A percentile compares a stretch with the other conserved stretches of the same genome.
These are phyloP conservation scores for Jatropha curcas DNA, from an alignment of 345 rosid genomes.

Conservation along the genomic window DNA sequence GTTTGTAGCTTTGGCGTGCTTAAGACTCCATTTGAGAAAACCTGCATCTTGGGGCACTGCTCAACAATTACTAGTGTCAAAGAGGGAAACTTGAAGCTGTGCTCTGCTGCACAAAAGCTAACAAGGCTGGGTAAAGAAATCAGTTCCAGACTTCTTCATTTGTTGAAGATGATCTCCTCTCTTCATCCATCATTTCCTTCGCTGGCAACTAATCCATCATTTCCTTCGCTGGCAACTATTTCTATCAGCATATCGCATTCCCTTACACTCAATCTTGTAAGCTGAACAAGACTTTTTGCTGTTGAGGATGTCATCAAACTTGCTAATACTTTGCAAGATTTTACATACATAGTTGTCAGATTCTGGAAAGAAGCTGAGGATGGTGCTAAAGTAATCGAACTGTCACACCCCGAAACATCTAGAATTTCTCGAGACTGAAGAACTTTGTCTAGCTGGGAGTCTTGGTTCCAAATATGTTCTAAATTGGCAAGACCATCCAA, in stretches of 20 bases:
- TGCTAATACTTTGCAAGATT: slow-evolving; percentile 18
- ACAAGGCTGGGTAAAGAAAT: slow-evolving; percentile 10
- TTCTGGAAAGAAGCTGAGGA: slow-evolving; percentile 11
- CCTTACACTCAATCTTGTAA: slow-evolving; percentile 13
- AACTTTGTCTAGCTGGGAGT: neutral
- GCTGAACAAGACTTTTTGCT: slow-evolving; percentile 21
- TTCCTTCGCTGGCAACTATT: slow-evolving; percentile 4
- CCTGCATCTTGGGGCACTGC: slow-evolving; percentile 13
- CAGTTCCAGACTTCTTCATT: neutral
- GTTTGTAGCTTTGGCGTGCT: neutral
- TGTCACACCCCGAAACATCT: neutral
- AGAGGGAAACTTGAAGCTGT: slow-evolving; percentile 9
- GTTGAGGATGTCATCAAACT: slow-evolving; percentile 13
- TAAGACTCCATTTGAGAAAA: slow-evolving; percentile 6
- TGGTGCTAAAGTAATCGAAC: slow-evolving; percentile 14
- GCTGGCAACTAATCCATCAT: slow-evolving; percentile 14
- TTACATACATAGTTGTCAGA: slow-evolving; percentile 14
- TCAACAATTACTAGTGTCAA: slow-evolving; percentile 3
- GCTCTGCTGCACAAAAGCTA: neutral
- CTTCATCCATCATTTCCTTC: slow-evolving; percentile 2
- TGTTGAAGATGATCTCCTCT: slow-evolving; percentile 12
- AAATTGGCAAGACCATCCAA: neutral
- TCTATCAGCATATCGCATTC: slow-evolving; percentile 21
- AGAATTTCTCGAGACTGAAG: slow-evolving; percentile 10
- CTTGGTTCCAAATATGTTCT: slow-evolving; percentile 4